Percentiles rank a stretch among this genome's conserved stretches.
Evolutionary conservation across 2,329 filamentous ascomycete genomes (phyloP).

Genomic region (Fonsecaea nubica): DNA sequence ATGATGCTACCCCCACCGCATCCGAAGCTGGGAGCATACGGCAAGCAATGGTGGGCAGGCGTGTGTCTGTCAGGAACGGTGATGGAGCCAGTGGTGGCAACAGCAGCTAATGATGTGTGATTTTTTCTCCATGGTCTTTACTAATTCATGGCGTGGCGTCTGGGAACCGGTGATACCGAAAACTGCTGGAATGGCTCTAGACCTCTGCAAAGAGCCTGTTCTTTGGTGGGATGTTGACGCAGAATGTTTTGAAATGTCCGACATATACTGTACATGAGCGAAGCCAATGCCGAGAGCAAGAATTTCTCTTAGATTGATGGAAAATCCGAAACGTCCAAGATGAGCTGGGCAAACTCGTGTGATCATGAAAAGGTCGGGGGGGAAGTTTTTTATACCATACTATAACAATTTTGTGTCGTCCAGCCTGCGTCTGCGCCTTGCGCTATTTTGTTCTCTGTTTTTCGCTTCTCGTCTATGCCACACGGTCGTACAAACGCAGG

Average conservation of each 20-base stretch:
- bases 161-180: constrained; percentile 7
- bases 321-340: constrained; percentile 16
- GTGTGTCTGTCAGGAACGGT: constrained; percentile 33
- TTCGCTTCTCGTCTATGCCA: constrained; percentile 5
- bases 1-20: constrained; percentile 16
- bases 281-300: constrained; percentile 10
- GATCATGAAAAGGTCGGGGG: background rate
- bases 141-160: constrained; percentile 27
- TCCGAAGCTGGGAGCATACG: constrained; percentile 38
- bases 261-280: constrained; percentile 23
- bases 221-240: constrained; percentile 18
- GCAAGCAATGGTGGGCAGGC: constrained; percentile 36
- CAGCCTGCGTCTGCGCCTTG: background rate
- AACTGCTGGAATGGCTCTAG: constrained; percentile 15
- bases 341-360: constrained; percentile 1
- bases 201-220: constrained; percentile 3
- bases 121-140: constrained; percentile 16
- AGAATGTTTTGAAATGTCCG: constrained; percentile 24
- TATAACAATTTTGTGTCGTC: background rate
- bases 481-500: constrained; percentile 10
- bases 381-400: background rate
- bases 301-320: constrained; percentile 21
- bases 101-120: constrained; percentile 15
- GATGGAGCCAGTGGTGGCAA: constrained; percentile 13
- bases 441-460: background rate